Percentiles rank a stretch among this genome's conserved stretches.
phyloP scores from a whole-genome alignment of 495 filamentous ascomycete genomes.

The Parachaetomium inaequale region DNA sequence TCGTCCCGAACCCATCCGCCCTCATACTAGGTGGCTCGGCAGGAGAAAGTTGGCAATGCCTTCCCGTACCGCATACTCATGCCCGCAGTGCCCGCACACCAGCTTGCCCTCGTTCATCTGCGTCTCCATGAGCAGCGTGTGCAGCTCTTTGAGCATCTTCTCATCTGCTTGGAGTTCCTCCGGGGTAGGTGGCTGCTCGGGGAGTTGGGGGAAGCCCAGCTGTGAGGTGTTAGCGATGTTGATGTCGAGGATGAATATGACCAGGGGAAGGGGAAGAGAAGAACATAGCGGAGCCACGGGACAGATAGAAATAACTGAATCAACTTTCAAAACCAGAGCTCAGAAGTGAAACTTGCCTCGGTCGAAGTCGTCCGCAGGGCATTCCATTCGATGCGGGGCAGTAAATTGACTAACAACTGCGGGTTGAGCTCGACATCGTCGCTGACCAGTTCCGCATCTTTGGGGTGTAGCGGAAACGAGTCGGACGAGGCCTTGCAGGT shows the following conservation, averaged over 20 bases:
- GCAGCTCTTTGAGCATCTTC: constrained; percentile 69
- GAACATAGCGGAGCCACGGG: neutral
- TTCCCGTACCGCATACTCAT: constrained; percentile 89
- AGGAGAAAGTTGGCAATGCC: constrained; percentile 95
- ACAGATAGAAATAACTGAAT: neutral
- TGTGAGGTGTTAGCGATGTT: constrained; percentile 29
- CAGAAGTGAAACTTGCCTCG: constrained; percentile 59
- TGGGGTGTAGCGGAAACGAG: constrained; percentile 87
- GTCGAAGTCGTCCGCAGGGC: constrained; percentile 65
- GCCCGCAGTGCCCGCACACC: constrained; percentile 85
- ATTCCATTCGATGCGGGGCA: constrained; percentile 86
- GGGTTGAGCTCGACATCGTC: constrained; percentile 77
- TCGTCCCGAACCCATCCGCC: neutral
- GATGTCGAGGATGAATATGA: neutral
- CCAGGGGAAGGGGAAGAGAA: constrained; percentile 1
- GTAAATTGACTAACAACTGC: constrained; percentile 71
- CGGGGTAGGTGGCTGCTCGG: constrained; percentile 55
- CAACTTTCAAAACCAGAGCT: constrained; percentile 6
- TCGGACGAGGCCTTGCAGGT: constrained; percentile 73
- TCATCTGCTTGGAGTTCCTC: constrained; percentile 60
- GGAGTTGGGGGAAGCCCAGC: constrained; percentile 81
- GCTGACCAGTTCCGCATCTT: constrained; percentile 81
- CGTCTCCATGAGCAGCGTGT: constrained; percentile 83
- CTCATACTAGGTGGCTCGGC: constrained; percentile 79
- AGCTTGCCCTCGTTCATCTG: constrained; percentile 81